These are phyloP conservation scores for Pleurotus giganteus DNA, from an alignment of 768 basidiomycete species.

Conservation along the genomic window DNA sequence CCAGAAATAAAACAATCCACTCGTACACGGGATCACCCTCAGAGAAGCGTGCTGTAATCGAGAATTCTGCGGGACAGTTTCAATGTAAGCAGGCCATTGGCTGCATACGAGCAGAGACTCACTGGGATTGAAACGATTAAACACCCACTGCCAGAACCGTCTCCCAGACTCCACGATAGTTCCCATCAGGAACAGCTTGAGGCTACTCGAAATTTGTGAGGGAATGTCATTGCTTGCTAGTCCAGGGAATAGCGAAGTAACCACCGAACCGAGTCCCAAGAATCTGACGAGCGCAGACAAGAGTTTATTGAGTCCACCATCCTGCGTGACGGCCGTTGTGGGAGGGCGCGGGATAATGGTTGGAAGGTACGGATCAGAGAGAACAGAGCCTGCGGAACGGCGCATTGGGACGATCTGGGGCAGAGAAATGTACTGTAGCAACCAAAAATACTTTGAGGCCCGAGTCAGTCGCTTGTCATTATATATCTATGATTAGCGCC, in stretches of 20 bases:
- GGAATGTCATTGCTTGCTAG: not conserved
- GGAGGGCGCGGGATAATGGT: too few species aligned
- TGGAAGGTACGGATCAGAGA: too few species aligned
- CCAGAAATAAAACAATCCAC: conserved; percentile 43
- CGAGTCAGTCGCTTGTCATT: too few species aligned
- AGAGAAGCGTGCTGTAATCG: conserved; percentile 41
- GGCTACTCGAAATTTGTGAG: conserved; percentile 8
- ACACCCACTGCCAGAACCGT: conserved; percentile 23
- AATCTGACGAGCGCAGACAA: too few species aligned
- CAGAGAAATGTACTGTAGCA: too few species aligned
- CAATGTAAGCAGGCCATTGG: not conserved
- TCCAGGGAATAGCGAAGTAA: not conserved
- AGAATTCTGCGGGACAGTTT: conserved; percentile 30
- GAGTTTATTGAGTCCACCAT: too few species aligned
- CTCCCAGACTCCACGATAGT: conserved; percentile 12
- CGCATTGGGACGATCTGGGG: too few species aligned
- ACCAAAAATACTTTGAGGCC: too few species aligned
- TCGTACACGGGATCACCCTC: conserved; percentile 47
- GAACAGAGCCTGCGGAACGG: too few species aligned
- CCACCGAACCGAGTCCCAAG: not conserved
- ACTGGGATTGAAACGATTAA: conserved; percentile 37
- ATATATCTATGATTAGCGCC: too few species aligned
- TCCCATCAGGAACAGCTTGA: conserved; percentile 9
- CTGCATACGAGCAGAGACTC: conserved; percentile 3
- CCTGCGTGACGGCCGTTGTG: too few species aligned